A percentile compares a stretch with the other conserved stretches of the same genome.
Evolutionary conservation across 495 filamentous ascomycete genomes (phyloP).

Genomic region (Symbiotaphrina buchneri): DNA sequence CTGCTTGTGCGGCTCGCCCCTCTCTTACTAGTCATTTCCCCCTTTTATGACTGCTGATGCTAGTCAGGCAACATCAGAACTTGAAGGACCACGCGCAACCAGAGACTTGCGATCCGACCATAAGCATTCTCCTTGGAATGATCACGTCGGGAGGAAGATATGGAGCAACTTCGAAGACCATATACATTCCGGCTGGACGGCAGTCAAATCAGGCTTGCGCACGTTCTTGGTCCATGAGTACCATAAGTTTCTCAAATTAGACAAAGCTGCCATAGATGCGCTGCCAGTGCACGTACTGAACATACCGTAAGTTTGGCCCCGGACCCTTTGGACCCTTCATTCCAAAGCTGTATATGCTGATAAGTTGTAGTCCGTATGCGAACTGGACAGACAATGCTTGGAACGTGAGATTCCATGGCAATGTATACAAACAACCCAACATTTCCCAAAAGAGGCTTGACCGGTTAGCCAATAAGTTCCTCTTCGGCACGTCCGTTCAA

Average conservation of each 20-base stretch:
- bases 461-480: slow-evolving; percentile 44
- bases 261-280: slow-evolving; percentile 27
- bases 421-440: slow-evolving; percentile 57
- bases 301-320: slow-evolving; percentile 24
- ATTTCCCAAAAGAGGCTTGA: slow-evolving; percentile 35
- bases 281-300: slow-evolving; percentile 51
- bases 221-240: too few species aligned
- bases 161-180: too few species aligned
- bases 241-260: slow-evolving; percentile 31
- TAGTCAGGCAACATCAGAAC: too few species aligned
- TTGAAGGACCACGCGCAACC: too few species aligned
- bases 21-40: too few species aligned
- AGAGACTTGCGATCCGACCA: too few species aligned
- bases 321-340: not conserved
- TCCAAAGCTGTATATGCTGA: not conserved
- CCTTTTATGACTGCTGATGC: too few species aligned
- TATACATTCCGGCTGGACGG: too few species aligned
- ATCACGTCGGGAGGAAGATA: too few species aligned
- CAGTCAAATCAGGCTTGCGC: too few species aligned
- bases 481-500: slow-evolving; percentile 35
- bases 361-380: slow-evolving; percentile 32
- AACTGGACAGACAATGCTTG: slow-evolving; percentile 61
- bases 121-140: too few species aligned
- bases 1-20: too few species aligned
- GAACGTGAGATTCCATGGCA: slow-evolving; percentile 57